Evolutionary conservation across 1,139 yeast genomes (phyloP), one percentile per base, ranked within the genome.

Genomic region (Nakaseomyces sp.): DNA sequence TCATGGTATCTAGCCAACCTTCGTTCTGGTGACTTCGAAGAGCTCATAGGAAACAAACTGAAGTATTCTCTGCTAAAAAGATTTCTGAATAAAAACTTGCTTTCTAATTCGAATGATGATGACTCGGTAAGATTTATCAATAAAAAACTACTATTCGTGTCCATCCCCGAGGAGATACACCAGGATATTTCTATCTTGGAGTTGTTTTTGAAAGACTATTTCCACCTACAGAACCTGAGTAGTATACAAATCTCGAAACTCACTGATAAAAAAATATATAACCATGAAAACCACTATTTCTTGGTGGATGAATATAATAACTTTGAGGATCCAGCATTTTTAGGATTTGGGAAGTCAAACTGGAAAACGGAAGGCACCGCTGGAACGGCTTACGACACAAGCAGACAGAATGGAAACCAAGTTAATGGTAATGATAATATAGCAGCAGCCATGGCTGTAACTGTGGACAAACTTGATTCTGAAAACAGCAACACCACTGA

Each of bases 11-110:
- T 62, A 25, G 40, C 50, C 20, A 58, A 59, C 42, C 48, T 62
- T n/a, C 47, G 65, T 37, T 50, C 53, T 13, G 66, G 65, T 5
- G 54, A 56, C 39, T 62, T 61, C 46, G 65, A 61, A 44, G 63
- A 61, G 46, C 43, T 62, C 13, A 53, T 53, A 4, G 50, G 51
- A 15, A 57, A 61, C 41, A 43, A 52, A 40, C 41, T 59, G 32
- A 60, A 59, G 37, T 50, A 43, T 20, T 50, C 58, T 1, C 47
- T 60, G 19, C 46, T 61, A 43, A 56, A 52, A 43, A 50, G 60
- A 43, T 60, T 57, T 42, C 43, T 61, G 33, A 53, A 53, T 15
- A 51, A 48, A 16, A 24, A 43, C 12, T 26, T 26, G 13, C 37
- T 43, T 35, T 26, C 20, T n/a, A 43, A 42, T 38, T 15, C 42